These are phyloP conservation scores for Barnettozyma hawaiiensis DNA, from an alignment of 1,139 yeast genomes.

Conservation along the genomic window DNA sequence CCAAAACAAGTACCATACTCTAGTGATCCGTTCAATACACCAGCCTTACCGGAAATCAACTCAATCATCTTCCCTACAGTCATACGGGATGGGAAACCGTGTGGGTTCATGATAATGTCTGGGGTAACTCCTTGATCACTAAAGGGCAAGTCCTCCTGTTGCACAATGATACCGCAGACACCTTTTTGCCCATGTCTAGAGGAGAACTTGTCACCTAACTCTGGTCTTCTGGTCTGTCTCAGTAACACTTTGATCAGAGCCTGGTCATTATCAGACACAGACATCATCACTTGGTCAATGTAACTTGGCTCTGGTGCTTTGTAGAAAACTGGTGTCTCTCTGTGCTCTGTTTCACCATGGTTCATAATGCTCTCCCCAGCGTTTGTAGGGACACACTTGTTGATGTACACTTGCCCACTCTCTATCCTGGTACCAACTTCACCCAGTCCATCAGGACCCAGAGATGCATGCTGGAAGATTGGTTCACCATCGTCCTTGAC, in stretches of 20 bases:
- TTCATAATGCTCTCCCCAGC: constrained; percentile 69
- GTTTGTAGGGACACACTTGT: constrained; percentile 86
- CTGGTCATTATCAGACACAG: constrained; percentile 92
- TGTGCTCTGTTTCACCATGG: constrained; percentile 45
- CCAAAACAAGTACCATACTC: constrained; percentile 99
- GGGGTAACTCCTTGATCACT: constrained; percentile 87
- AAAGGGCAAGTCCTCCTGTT: constrained; percentile 94
- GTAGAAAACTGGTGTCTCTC: constrained; percentile 88
- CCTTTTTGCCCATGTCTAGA: constrained; percentile 98
- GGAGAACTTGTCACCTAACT: constrained; percentile 94
- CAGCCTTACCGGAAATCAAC: constrained; percentile 93
- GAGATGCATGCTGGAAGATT: constrained; percentile 75
- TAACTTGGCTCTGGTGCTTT: constrained; percentile 95
- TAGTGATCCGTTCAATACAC: constrained; percentile 84
- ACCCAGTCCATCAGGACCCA: constrained; percentile 95
- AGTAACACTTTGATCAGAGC: constrained; percentile 86
- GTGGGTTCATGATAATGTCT: constrained; percentile 97
- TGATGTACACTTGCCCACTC: constrained; percentile 90
- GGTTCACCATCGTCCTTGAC: constrained; percentile 77
- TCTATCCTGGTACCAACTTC: constrained; percentile 91
- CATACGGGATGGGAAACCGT: constrained; percentile 99
- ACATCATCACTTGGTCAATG: constrained; percentile 96
- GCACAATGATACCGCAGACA: constrained; percentile 96
- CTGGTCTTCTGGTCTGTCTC: constrained; percentile 97
- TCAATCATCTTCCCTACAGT: constrained; percentile 99